These are phyloP conservation scores for Spizellomyces sp. DNA, from an alignment of 192 early-diverging fungal species.

Conservation along the genomic window DNA sequence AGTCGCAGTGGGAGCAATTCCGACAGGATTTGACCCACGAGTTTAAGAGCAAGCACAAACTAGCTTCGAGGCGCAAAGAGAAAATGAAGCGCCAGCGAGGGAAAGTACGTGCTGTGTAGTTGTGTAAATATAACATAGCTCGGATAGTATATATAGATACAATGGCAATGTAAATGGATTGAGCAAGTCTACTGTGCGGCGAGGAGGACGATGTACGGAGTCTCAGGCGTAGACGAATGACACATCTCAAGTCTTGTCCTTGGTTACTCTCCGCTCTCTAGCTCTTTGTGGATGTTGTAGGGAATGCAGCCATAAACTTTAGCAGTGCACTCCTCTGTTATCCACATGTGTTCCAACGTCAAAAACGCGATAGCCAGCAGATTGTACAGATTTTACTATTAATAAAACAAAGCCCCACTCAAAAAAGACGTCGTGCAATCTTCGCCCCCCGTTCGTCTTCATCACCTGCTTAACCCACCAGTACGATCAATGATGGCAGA, in stretches of 20 bases:
- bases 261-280: neutral
- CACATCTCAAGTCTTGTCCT: conserved; percentile 1
- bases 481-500: no score
- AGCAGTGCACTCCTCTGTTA: conserved; percentile 17
- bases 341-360: conserved; percentile 7
- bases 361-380: neutral
- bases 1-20: conserved; percentile 54
- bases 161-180: neutral
- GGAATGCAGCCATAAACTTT: conserved; percentile 14
- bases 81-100: conserved; percentile 30
- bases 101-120: neutral
- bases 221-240: neutral
- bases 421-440: neutral
- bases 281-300: conserved; percentile 20
- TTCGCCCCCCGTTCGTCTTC: neutral
- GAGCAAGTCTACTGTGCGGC: no score
- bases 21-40: conserved; percentile 61
- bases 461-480: no score
- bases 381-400: neutral
- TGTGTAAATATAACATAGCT: neutral
- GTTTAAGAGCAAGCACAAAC: conserved; percentile 67
- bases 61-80: conserved; percentile 21
- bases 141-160: neutral
- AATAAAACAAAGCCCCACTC: neutral
- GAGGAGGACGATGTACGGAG: neutral